These are phyloP conservation scores for Pistacia atlantica DNA, from an alignment of 345 rosid genomes.

Conservation along the genomic window DNA sequence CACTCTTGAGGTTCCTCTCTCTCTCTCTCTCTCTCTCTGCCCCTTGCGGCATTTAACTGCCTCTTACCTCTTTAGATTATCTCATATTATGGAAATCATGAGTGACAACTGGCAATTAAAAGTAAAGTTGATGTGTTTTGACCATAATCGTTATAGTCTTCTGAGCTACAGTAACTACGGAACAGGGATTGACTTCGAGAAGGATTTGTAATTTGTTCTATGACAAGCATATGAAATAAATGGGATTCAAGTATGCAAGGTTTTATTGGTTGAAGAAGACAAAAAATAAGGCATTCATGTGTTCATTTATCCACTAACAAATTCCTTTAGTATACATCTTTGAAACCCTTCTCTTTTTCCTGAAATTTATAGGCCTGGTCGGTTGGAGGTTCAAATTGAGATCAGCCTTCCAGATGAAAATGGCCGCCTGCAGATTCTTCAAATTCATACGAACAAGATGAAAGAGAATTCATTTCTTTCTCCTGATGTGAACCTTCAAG, in stretches of 20 bases:
- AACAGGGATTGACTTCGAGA: background rate
- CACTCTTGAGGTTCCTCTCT: slow-evolving; percentile 76
- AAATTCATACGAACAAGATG: slow-evolving; percentile 98
- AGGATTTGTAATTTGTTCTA: background rate
- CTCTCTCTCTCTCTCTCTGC: slow-evolving; percentile 19
- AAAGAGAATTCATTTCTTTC: slow-evolving; percentile 95
- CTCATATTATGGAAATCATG: background rate
- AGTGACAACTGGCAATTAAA: slow-evolving; percentile 11
- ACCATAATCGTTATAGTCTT: background rate
- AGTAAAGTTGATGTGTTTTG: background rate
- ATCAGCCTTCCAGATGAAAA: slow-evolving; percentile 99
- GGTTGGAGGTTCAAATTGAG: slow-evolving; percentile 99
- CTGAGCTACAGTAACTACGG: background rate
- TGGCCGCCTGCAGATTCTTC: slow-evolving; percentile 95
- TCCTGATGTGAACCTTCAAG: slow-evolving; percentile 80
- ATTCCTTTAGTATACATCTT: background rate
- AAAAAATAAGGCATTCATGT: background rate
- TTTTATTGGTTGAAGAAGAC: background rate
- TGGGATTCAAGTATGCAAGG: background rate
- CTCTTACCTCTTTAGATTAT: slow-evolving; percentile 1
- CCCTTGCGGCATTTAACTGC: background rate
- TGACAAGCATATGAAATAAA: background rate
- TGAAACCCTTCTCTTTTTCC: background rate
- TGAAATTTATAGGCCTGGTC: slow-evolving; percentile 73
- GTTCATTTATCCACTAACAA: background rate